A percentile compares a stretch with the other conserved stretches of the same genome.
These are phyloP conservation scores for Stachybotrys chlorohalonatus DNA, from an alignment of 2,329 filamentous ascomycete genomes.

Conservation along the genomic window DNA sequence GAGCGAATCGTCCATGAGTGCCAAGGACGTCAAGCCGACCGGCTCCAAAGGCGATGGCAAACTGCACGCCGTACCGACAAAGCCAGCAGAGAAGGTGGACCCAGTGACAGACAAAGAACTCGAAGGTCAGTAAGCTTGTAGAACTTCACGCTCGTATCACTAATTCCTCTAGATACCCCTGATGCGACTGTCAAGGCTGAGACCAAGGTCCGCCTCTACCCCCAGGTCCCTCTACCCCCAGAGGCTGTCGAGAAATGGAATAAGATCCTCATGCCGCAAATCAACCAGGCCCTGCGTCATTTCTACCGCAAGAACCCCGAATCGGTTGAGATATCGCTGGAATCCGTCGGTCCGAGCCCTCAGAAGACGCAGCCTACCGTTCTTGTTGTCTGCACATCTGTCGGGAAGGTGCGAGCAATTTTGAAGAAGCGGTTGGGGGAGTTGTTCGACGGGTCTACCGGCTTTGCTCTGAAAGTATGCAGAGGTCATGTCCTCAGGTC, in stretches of 20 bases:
- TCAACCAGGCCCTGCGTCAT: conserved; percentile 60
- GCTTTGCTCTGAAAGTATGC: conserved; percentile 63
- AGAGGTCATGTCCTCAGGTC: conserved; percentile 59
- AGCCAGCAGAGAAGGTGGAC: conserved; percentile 3
- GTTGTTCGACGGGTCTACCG: conserved; percentile 53
- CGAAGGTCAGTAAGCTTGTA: not conserved
- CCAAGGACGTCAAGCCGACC: conserved; percentile 8
- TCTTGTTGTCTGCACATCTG: conserved; percentile 67
- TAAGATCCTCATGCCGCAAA: conserved; percentile 58
- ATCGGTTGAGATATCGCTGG: conserved; percentile 69
- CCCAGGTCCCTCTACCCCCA: conserved; percentile 47
- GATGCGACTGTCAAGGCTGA: conserved; percentile 13
- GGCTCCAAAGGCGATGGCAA: not conserved
- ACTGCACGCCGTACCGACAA: conserved; percentile 4
- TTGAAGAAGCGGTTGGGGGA: conserved; percentile 58
- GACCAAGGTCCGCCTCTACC: conserved; percentile 47
- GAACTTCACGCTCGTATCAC: not conserved
- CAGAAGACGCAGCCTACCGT: conserved; percentile 62
- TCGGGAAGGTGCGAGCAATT: conserved; percentile 61
- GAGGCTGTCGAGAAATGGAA: conserved; percentile 66
- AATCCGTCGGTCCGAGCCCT: conserved; percentile 62
- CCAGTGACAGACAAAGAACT: conserved; percentile 9
- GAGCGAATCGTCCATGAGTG: not conserved
- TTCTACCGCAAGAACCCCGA: conserved; percentile 68
- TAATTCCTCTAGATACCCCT: conserved; percentile 10